Evolutionary conservation across 257 asterid species (phyloP), one percentile per base, ranked within the genome.

Genomic region (Gentiana macrophylla): DNA sequence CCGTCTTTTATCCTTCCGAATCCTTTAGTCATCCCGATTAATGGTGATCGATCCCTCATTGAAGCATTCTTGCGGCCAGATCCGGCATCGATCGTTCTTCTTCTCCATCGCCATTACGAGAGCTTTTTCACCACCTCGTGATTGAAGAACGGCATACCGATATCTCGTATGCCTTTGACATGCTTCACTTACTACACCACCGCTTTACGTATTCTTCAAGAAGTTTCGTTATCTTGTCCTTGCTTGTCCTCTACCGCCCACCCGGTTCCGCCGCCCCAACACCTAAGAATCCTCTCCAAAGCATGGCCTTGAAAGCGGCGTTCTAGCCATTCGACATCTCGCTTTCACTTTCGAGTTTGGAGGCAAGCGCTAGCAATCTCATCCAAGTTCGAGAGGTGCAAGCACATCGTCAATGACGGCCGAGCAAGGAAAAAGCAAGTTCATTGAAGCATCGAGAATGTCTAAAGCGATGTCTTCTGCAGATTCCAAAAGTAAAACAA

Each of bases 241-340:
- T 92, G 0, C 97, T 97, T 97, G 46, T 92, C 99, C 80, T 92
- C 99, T 65, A 92, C 99, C 0, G 97, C 95, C 99, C 99, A 92
- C 6, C 99, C 99, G 0, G 94, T 85, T 50, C 98, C 95, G 2
- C 99, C 99, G 12, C 95, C 99, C 99, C 99, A 92, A 76, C 99
- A 92, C 73, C 99, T 72, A 61, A 88, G 86, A 63, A 92, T 79
- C 83, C 99, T 81, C 83, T 92, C 99, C 13, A 97, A 97, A n/a
- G 94, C 99, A 48, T 92, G 99, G 32, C 98, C 91, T 36, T 10
- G 81, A 94, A 62, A 82, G 46, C 5, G 88, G 88, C 2, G 97
- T 68, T 36, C 91, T 84, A 9, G 99, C 95, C 86, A 79, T 55
- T 12, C 59, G 67, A 5, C 78, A 80, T 0, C 6, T 79, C 81